These are phyloP conservation scores for Ceratobasidium sp. DNA, from an alignment of 1,284 basidiomycete species.

Conservation along the genomic window DNA sequence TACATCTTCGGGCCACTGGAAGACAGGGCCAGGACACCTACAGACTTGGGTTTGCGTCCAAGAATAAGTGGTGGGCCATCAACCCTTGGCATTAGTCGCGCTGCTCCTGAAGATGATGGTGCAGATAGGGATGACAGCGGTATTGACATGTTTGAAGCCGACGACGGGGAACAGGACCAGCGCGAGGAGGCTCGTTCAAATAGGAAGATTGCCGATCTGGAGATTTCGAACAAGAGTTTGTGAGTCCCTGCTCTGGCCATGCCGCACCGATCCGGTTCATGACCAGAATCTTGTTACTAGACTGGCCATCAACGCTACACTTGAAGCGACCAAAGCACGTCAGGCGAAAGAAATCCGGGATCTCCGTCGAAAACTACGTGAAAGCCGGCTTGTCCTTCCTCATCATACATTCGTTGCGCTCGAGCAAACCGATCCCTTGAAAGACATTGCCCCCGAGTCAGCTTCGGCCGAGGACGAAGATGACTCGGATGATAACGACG, in stretches of 20 bases:
- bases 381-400: conserved; percentile 78
- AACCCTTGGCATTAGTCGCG: not conserved
- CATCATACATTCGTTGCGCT: conserved; percentile 69
- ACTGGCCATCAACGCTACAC: conserved; percentile 75
- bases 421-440: conserved; percentile 33
- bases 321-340: conserved; percentile 77
- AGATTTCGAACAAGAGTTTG: conserved; percentile 82
- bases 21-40: conserved; percentile 11
- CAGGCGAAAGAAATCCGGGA: conserved; percentile 84
- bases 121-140: conserved; percentile 37
- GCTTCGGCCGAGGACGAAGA: conserved; percentile 33
- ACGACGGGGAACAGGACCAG: conserved; percentile 22
- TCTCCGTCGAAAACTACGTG: conserved; percentile 76
- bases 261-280: not conserved
- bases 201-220: conserved; percentile 78
- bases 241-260: conserved; percentile 20
- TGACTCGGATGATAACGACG: conserved; percentile 36
- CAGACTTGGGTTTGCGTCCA: conserved; percentile 3
- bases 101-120: conserved; percentile 7
- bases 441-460: conserved; percentile 22
- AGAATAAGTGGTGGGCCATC: conserved; percentile 14
- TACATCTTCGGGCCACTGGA: not conserved
- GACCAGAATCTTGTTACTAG: conserved; percentile 29
- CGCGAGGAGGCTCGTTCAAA: conserved; percentile 40
- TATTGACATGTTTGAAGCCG: conserved; percentile 41